phyloP scores from a whole-genome alignment of 176 grass and related monocot genomes.

The Alloteropsis semialata region DNA sequence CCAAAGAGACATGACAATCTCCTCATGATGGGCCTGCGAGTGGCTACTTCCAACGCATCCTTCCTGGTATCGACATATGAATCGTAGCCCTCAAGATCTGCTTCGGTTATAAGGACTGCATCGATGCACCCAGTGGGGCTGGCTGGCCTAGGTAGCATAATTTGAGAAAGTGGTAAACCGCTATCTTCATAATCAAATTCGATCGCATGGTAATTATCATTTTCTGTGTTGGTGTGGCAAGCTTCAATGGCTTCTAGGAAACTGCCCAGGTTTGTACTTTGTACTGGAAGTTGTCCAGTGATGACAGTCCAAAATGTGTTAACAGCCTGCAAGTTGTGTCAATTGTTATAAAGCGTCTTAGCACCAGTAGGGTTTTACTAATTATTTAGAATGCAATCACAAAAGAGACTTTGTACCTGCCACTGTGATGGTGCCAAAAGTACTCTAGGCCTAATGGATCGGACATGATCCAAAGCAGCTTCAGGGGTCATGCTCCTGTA shows the following conservation, averaged over 20 bases:
- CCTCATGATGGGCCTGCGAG: slow-evolving; percentile 58
- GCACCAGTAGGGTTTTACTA: neutral
- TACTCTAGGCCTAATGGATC: slow-evolving; percentile 83
- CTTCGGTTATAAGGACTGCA: slow-evolving; percentile 68
- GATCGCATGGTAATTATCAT: slow-evolving; percentile 18
- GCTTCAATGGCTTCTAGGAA: slow-evolving; percentile 27
- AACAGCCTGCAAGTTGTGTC: slow-evolving; percentile 62
- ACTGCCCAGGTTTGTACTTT: slow-evolving; percentile 16
- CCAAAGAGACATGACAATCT: slow-evolving; percentile 78
- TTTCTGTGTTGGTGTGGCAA: slow-evolving; percentile 5
- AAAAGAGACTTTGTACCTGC: slow-evolving; percentile 49
- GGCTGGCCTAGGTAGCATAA: slow-evolving; percentile 39
- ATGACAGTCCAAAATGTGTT: slow-evolving; percentile 49
- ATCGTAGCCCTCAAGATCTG: slow-evolving; percentile 85
- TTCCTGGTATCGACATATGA: slow-evolving; percentile 27
- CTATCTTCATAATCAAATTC: slow-evolving; percentile 50
- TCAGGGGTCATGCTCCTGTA: slow-evolving; percentile 81
- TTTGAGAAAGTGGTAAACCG: slow-evolving; percentile 43
- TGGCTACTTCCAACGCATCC: slow-evolving; percentile 25
- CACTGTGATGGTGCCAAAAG: slow-evolving; percentile 84
- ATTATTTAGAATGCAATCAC: neutral
- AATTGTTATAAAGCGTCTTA: neutral
- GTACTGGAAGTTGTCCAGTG: slow-evolving; percentile 32
- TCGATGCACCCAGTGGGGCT: slow-evolving; percentile 41
- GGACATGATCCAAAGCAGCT: slow-evolving; percentile 80